These are phyloP conservation scores for Dactylellina parvicollis DNA, from an alignment of 2,329 filamentous ascomycete genomes.

Conservation along the genomic window DNA sequence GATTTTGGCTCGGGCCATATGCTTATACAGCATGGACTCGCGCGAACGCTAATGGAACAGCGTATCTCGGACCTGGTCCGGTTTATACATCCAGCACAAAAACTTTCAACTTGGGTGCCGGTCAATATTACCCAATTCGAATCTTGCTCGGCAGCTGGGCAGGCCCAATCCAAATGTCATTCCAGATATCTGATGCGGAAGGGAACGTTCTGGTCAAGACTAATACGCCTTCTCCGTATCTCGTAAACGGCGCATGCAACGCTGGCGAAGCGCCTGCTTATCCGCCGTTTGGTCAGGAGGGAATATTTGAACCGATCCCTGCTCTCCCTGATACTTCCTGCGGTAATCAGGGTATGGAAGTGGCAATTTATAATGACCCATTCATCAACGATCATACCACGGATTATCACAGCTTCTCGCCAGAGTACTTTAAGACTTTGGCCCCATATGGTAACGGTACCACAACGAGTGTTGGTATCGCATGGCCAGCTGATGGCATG, in stretches of 20 bases:
- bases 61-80: no score
- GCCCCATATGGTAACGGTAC: background rate
- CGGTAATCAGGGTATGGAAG: constrained; percentile 6
- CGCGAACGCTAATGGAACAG: background rate
- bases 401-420: constrained; percentile 1
- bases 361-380: constrained; percentile 10
- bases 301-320: no score
- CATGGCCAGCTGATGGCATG: background rate
- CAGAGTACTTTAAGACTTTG: constrained; percentile 6
- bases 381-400: background rate
- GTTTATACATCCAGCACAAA: no score
- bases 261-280: background rate
- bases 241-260: background rate
- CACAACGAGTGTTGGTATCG: constrained; percentile 1
- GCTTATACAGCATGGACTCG: background rate
- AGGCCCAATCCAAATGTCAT: background rate
- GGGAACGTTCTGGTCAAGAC: background rate
- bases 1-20: background rate
- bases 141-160: constrained; percentile 7
- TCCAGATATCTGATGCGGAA: constrained; percentile 4
- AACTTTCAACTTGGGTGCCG: background rate
- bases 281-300: constrained; percentile 5
- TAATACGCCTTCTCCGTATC: background rate
- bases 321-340: constrained; percentile 22
- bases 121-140: constrained; percentile 4